A percentile compares a stretch with the other conserved stretches of the same genome.
These are phyloP conservation scores for Lepidium aucheri DNA, from an alignment of 345 rosid species.

Conservation along the genomic window DNA sequence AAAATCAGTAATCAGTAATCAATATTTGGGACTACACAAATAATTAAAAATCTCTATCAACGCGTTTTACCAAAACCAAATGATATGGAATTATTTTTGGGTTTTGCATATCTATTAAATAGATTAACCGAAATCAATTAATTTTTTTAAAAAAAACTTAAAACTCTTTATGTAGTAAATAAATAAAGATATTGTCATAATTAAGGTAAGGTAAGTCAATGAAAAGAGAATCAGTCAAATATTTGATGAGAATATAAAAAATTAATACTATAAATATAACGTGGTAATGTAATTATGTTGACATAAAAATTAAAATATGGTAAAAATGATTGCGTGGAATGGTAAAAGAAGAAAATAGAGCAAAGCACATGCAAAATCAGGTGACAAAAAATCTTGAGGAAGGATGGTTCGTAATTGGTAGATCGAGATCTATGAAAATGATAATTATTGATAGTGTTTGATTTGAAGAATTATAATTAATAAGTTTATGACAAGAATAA, in stretches of 20 bases:
- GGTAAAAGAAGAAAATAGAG: neutral
- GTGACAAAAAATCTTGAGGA: conserved; percentile 3
- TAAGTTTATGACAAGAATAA: too few species aligned
- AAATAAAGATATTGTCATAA: neutral
- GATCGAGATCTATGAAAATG: conserved; percentile 10
- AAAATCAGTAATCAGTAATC: conserved; percentile 14
- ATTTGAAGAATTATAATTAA: too few species aligned
- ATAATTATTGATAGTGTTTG: neutral
- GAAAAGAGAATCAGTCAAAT: neutral
- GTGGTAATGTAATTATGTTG: neutral
- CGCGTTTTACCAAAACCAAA: conserved; percentile 4
- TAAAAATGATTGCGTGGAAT: too few species aligned
- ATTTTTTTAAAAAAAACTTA: too few species aligned
- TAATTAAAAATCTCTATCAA: neutral
- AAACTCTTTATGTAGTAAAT: neutral
- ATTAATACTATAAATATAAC: neutral
- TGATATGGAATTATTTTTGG: neutral
- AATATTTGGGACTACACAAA: neutral
- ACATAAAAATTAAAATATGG: neutral
- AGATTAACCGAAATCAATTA: conserved; percentile 8
- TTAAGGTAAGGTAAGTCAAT: neutral
- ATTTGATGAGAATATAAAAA: neutral
- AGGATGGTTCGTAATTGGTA: conserved; percentile 1
- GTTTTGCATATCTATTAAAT: neutral
- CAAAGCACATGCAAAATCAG: conserved; percentile 20